Conservation (phyloP, 257 asterid genomes). For the Nicotiana obtusifolia region DNA sequence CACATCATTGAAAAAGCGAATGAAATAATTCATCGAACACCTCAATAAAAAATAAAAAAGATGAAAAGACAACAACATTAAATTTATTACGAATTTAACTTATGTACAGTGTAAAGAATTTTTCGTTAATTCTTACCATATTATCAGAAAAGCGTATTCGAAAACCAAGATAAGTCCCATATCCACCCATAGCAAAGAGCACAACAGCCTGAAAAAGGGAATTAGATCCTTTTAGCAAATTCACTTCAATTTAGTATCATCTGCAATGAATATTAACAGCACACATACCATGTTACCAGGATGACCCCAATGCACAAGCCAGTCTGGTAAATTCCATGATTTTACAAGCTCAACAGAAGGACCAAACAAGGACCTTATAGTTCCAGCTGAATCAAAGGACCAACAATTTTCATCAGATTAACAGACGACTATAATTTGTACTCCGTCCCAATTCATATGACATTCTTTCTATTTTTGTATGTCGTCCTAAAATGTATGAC, state of each 20-base stretch:
- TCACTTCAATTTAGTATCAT: background rate
- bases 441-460: too few relatives aligned
- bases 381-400: constrained; percentile 42
- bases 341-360: constrained; percentile 68
- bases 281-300: constrained; percentile 82
- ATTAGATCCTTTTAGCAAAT: background rate
- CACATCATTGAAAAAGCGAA: too few relatives aligned
- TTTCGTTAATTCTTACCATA: constrained; percentile 37
- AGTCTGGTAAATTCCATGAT: constrained; percentile 67
- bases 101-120: too few relatives aligned
- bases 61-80: too few relatives aligned
- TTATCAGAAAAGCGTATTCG: constrained; percentile 74
- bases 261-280: background rate
- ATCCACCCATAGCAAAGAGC: constrained; percentile 95
- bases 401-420: background rate
- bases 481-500: too few relatives aligned
- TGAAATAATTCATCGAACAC: too few relatives aligned
- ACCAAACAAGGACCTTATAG: constrained; percentile 54
- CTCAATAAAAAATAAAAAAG: too few relatives aligned
- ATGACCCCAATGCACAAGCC: constrained; percentile 98
- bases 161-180: constrained; percentile 86
- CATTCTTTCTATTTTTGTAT: too few relatives aligned
- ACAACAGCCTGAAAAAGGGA: constrained; percentile 65
- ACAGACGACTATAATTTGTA: too few relatives aligned
- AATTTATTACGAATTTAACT: background rate